These are phyloP conservation scores for Nakaseomyces uthaithaninus DNA, from an alignment of 1,139 yeast genomes.

Conservation along the genomic window DNA sequence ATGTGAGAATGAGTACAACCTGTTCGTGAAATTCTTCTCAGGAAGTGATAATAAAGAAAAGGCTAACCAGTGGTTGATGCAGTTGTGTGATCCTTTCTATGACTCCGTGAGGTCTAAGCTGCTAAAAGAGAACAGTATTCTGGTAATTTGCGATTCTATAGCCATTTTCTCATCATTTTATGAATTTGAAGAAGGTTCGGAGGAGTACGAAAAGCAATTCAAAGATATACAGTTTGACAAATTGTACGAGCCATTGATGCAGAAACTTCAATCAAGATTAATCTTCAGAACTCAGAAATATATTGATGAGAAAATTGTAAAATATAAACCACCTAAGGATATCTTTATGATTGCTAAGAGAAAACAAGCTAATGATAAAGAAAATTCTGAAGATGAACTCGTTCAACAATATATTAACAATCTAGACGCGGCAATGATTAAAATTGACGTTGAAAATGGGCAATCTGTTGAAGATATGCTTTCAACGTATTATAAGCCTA, in stretches of 20 bases:
- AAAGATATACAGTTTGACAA: slow-evolving; percentile 43
- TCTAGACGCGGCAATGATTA: slow-evolving; percentile 7
- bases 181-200: slow-evolving; percentile 46
- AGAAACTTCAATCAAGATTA: slow-evolving; percentile 71
- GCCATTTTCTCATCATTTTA: slow-evolving; percentile 61
- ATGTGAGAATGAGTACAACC: slow-evolving; percentile 50
- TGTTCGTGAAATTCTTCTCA: slow-evolving; percentile 50
- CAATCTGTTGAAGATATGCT: not conserved
- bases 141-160: slow-evolving; percentile 65
- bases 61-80: slow-evolving; percentile 45
- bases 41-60: slow-evolving; percentile 18
- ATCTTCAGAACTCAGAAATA: slow-evolving; percentile 70
- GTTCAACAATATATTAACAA: slow-evolving; percentile 18
- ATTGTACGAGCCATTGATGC: slow-evolving; percentile 61
- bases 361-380: slow-evolving; percentile 19
- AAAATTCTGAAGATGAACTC: slow-evolving; percentile 18
- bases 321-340: slow-evolving; percentile 57
- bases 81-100: slow-evolving; percentile 66
- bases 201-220: slow-evolving; percentile 26
- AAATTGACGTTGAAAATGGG: slow-evolving; percentile 9
- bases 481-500: slow-evolving; percentile 58
- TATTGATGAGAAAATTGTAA: slow-evolving; percentile 58
- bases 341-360: slow-evolving; percentile 55
- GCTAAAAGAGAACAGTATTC: slow-evolving; percentile 60
- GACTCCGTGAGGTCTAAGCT: slow-evolving; percentile 59